phyloP scores from a whole-genome alignment of 2,329 filamentous ascomycete species.

The Xylogone sp. region DNA sequence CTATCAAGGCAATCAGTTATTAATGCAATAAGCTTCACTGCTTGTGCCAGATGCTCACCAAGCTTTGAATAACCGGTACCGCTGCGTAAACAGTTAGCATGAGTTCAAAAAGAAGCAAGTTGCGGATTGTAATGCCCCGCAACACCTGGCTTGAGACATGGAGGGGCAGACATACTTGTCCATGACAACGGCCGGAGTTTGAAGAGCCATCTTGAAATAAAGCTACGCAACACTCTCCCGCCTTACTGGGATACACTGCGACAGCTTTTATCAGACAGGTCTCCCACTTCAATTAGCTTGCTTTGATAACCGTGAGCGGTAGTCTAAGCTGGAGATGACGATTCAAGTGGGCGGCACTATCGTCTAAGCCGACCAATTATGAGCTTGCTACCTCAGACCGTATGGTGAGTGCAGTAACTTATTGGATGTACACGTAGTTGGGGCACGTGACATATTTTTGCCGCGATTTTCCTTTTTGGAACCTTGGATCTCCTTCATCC shows the following conservation, averaged over 20 bases:
- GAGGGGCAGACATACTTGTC: constrained; percentile 79
- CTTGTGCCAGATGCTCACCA: constrained; percentile 54
- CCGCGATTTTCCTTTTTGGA: background rate
- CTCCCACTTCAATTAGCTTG: background rate
- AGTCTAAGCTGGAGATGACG: constrained; percentile 8
- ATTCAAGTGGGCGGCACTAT: constrained; percentile 11
- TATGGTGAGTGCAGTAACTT: background rate
- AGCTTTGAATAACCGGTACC: constrained; percentile 99
- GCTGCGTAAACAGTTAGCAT: constrained; percentile 49
- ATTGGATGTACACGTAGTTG: no score
- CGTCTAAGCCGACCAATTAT: constrained; percentile 11
- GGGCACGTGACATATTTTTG: background rate
- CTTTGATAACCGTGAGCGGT: background rate
- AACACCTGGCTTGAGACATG: constrained; percentile 7
- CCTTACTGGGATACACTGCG: constrained; percentile 22
- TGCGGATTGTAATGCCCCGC: background rate
- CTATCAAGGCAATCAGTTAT: constrained; percentile 40
- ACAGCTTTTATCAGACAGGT: constrained; percentile 15
- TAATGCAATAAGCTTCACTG: background rate
- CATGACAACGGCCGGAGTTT: constrained; percentile 99
- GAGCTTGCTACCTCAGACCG: background rate
- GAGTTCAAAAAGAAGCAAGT: background rate
- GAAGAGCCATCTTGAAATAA: constrained; percentile 74
- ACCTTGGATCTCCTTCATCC: no score
- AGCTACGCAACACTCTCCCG: constrained; percentile 21